phyloP scores from a whole-genome alignment of 1,139 yeast genomes.

The Geotrichum siamense region DNA sequence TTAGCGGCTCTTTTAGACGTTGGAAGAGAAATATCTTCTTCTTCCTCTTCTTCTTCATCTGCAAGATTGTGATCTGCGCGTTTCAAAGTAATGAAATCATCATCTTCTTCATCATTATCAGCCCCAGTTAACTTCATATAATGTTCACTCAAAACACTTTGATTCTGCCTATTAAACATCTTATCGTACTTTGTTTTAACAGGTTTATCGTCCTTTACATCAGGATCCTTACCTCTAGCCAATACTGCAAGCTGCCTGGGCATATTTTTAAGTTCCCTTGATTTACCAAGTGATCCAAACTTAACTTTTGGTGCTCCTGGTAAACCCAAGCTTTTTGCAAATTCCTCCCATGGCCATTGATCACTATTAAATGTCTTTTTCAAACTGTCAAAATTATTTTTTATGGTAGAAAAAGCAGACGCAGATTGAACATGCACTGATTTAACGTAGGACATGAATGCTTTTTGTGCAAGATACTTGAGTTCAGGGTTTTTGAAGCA shows the following conservation, averaged over 20 bases:
- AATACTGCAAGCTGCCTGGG: constrained; percentile 61
- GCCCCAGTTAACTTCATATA: constrained; percentile 52
- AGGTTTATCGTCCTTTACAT: constrained; percentile 35
- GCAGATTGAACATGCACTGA: constrained; percentile 64
- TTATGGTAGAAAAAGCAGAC: background rate
- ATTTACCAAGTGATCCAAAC: constrained; percentile 46
- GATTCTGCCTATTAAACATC: constrained; percentile 93
- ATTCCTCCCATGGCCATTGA: constrained; percentile 70
- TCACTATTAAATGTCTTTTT: constrained; percentile 75
- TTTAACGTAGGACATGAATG: constrained; percentile 82
- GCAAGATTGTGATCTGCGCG: constrained; percentile 68
- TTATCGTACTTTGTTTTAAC: constrained; percentile 86
- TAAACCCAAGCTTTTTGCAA: constrained; percentile 80
- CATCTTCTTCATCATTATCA: constrained; percentile 36
- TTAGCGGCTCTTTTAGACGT: constrained; percentile 83
- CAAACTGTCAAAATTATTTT: constrained; percentile 30
- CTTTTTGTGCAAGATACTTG: constrained; percentile 91
- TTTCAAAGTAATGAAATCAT: constrained; percentile 74
- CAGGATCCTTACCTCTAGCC: constrained; percentile 52
- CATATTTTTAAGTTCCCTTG: constrained; percentile 73
- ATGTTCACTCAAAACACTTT: constrained; percentile 84
- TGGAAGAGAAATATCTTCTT: constrained; percentile 47
- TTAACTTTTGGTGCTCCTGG: constrained; percentile 96
- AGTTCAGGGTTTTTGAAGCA: constrained; percentile 89
- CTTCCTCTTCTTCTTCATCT: constrained; percentile 68